Evolutionary conservation across 1,284 basidiomycete species (phyloP), one percentile per base, ranked within the genome.

Genomic region (Rhodotorula glutinis): DNA sequence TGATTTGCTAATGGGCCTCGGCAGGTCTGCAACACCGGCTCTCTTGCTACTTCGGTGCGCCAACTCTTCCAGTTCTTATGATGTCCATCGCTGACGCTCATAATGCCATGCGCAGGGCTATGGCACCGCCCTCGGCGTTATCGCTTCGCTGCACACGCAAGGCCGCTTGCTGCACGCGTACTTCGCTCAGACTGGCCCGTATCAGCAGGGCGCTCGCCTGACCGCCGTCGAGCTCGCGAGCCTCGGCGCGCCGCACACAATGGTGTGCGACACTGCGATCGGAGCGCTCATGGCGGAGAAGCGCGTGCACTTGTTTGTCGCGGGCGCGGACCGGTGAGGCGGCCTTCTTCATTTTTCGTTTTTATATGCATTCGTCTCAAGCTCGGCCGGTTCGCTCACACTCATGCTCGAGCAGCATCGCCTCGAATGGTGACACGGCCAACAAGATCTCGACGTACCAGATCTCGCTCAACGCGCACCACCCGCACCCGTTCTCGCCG

Each of bases 241-340:
- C 0, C 84, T 95, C 53, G 81, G 85, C 47, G 88, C 92, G 21
- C 89, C 90, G 0, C 88, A 88, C 19, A 87, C 88, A n/a, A 94
- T 95, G 92, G 87, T 95, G 60, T 93, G 90, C 77, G 92, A 96
- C 77, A 93, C 90, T 51, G 94, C 94, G 88, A 89, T 95, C 40
- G 92, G 92, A 21, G 92, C 91, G 1, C 81, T 94, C 52, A 90
- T 96, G 81, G 91, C 92, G 76, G 88, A 91, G 77, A 71, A 73
- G 59, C 57, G 85, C 51, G 89, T 95, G 58, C 89, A 94, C 76
- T 91, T 87, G n/a, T 87, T 95, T 57, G 88, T 82, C 23, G 89
- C 88, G 67, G 73, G 87, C 76, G 63, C 61, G 16, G 75, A 75
- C 56, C 65, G 67, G 66, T 60, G 40, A 30, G 57, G 67, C 46